Conservation (phyloP, 179 eudicot genomes). For the Beta lomatogona region DNA sequence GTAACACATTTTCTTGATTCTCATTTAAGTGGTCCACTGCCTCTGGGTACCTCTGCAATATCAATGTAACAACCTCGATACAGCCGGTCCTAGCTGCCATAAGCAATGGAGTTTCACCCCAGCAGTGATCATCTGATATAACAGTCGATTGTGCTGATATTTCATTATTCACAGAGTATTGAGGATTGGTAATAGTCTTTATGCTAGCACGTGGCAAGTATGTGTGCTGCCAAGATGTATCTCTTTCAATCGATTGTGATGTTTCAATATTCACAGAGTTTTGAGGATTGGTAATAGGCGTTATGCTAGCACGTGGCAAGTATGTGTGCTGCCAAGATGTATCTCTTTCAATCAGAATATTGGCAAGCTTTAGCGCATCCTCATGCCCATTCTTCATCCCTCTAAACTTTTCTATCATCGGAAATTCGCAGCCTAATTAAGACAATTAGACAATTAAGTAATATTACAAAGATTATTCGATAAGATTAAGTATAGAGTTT, state of each 20-base stretch:
- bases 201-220: constrained; percentile 14
- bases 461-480: too few species aligned
- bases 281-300: background rate
- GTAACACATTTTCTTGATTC: constrained; percentile 9
- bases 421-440: background rate
- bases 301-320: constrained; percentile 14
- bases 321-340: constrained; percentile 19
- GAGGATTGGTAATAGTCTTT: background rate
- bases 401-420: constrained; percentile 8
- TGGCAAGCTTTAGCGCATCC: constrained; percentile 11
- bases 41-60: constrained; percentile 12
- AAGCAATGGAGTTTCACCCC: constrained; percentile 20
- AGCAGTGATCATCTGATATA: background rate
- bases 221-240: constrained; percentile 20
- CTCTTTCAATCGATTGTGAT: background rate
- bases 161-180: too few species aligned
- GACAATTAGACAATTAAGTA: too few species aligned
- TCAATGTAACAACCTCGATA: constrained; percentile 20
- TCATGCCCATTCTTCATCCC: constrained; percentile 8
- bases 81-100: constrained; percentile 24
- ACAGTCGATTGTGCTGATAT: too few species aligned
- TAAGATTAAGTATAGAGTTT: too few species aligned
- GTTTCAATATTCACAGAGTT: too few species aligned
- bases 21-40: constrained; percentile 23
- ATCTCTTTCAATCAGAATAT: constrained; percentile 7